Base-by-base conservation (phyloP, 2,329 filamentous ascomycete species). In the Colletotrichum eremochloae region DNA sequence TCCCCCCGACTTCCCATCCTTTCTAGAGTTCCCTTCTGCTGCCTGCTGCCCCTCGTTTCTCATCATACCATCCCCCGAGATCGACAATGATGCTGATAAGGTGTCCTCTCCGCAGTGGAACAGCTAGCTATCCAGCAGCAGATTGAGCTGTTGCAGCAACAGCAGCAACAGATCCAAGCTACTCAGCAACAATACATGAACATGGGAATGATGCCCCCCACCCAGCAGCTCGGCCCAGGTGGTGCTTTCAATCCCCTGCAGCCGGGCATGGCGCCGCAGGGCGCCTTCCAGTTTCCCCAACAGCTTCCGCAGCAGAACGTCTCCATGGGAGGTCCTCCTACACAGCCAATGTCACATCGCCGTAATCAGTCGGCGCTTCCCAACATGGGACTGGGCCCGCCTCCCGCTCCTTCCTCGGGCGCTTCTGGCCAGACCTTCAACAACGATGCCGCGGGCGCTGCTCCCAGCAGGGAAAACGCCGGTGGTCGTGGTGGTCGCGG, bases 131-230 rank as follows among this genome's bases (percentile, higher is more conserved):
- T 98, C 81, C 95, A 97, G 86, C 96, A 98, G 86, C 96, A 98
- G 85, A 98, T 98, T 80, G 96, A 98, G 85, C 89, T 97, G 81
- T 89, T 98, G 80, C 96, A 98, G 86, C 95, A 97, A 82, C 96
- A 98, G 83, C 96, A 98, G 82, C 95, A 98, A 83, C 95, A 98
- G 82, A 97, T 98, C 80, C 94, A 97, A 84, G 94, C 94, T 78
- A 96, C 94, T 75, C 95, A 98, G 80, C 95, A 98, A 84, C 96
- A 98, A 85, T 98, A 97, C 86, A 93, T 97, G 79, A 97, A 96
- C 83, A 95, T 98, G 93, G 94, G 94, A 82, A 95, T 98, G 89
- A 92, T 98, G 78, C 92, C 93, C 77, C 92, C 94, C 65, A 93
- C 93, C 79, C 96, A 98, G 84, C 77, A 82, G 75, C 87, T 98